Conservation (phyloP, 2,329 filamentous ascomycete genomes). For the Magnaporthiopsis poae region DNA sequence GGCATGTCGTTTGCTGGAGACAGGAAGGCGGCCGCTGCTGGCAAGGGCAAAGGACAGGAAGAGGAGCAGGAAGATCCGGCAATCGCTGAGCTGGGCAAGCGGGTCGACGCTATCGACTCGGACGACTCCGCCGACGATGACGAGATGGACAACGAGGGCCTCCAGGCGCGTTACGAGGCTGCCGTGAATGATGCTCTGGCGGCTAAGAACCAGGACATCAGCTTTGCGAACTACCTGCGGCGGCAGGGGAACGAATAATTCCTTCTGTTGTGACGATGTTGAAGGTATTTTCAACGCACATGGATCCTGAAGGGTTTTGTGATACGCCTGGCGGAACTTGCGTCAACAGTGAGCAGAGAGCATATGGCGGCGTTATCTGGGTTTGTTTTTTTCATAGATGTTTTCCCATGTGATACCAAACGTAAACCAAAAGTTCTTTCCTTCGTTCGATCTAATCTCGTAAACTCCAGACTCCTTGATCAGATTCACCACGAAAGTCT, state of each 20-base stretch:
- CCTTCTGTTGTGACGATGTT: too few species aligned
- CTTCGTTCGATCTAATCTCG: background rate
- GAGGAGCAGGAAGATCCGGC: constrained; percentile 25
- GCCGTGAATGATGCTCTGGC: constrained; percentile 54
- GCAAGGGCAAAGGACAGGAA: constrained; percentile 33
- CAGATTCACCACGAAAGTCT: background rate
- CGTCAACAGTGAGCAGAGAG: background rate
- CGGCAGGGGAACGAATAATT: constrained; percentile 23
- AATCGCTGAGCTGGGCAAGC: constrained; percentile 2
- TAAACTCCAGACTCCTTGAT: background rate
- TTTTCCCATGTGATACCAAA: constrained; percentile 7
- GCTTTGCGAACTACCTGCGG: constrained; percentile 52
- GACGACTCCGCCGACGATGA: constrained; percentile 35
- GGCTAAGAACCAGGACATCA: constrained; percentile 43
- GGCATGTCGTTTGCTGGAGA: constrained; percentile 57
- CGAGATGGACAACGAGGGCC: constrained; percentile 50
- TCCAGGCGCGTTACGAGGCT: constrained; percentile 67
- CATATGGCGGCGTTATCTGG: constrained; percentile 6
- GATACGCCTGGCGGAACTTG: too few species aligned
- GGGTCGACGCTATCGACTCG: constrained; percentile 28
- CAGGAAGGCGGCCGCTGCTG: constrained; percentile 16
- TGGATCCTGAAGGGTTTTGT: background rate
- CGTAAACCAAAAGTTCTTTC: background rate
- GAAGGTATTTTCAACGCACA: background rate
- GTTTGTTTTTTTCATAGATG: background rate